Percentiles rank a stretch among this genome's conserved stretches.
Evolutionary conservation across 2,329 filamentous ascomycete genomes (phyloP).

Genomic region (Blastomyces silverae): DNA sequence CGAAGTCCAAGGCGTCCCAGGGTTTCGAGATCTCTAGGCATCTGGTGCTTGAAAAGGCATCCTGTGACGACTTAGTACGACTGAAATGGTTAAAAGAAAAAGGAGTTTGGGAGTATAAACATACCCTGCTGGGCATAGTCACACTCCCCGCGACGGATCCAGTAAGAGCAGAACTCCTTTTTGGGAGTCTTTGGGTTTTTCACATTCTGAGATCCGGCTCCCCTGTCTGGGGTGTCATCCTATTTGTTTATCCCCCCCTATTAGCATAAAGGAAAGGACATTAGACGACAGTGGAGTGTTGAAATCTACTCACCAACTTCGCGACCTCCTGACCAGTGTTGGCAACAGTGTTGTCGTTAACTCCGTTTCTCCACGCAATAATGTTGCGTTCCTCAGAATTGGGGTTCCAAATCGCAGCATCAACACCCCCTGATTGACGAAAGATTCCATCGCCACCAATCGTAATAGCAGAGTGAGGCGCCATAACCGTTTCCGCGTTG

Average conservation of each 20-base stretch:
- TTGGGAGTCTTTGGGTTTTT: constrained; percentile 14
- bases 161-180: constrained; percentile 54
- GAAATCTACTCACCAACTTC: constrained; percentile 6
- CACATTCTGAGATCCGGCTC: not conserved
- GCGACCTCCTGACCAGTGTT: not conserved
- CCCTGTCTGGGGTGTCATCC: not conserved
- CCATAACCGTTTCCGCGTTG: not conserved
- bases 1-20: constrained; percentile 63
- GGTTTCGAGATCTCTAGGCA: constrained; percentile 63
- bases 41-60: constrained; percentile 84
- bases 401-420: not conserved
- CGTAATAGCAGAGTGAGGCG: not conserved
- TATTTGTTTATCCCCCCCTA: not conserved
- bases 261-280: not conserved
- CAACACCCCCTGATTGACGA: not conserved
- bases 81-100: not conserved
- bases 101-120: constrained; percentile 11
- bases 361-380: not conserved
- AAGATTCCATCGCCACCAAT: constrained; percentile 1
- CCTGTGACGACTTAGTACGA: constrained; percentile 37
- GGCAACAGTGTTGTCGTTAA: not conserved
- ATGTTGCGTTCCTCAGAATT: not conserved
- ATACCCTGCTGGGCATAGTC: constrained; percentile 69
- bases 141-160: constrained; percentile 79
- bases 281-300: not conserved